phyloP scores from a whole-genome alignment of 2,329 filamentous ascomycete species.

The Exophiala mesophila region DNA sequence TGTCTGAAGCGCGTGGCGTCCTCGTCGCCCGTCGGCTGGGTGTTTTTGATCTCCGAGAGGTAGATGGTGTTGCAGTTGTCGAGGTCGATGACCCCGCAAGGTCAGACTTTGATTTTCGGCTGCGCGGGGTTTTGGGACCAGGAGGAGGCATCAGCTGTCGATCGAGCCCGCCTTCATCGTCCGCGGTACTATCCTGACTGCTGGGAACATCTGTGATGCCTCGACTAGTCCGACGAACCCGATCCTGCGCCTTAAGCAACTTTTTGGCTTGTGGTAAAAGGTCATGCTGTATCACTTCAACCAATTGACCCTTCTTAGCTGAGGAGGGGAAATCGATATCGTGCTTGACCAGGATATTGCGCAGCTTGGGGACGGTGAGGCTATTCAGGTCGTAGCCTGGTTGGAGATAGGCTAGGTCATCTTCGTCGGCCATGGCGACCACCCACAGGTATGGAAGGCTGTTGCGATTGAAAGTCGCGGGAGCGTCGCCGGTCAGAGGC shows the following conservation, averaged over 20 bases:
- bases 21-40: conserved; percentile 44
- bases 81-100: conserved; percentile 34
- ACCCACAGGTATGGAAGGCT: too few species aligned
- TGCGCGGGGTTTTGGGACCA: conserved; percentile 48
- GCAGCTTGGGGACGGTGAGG: conserved; percentile 81
- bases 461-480: too few species aligned
- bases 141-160: conserved; percentile 41
- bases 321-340: conserved; percentile 79
- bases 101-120: conserved; percentile 32
- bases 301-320: conserved; percentile 84
- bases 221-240: conserved; percentile 77
- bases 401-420: conserved; percentile 77
- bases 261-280: conserved; percentile 73
- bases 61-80: conserved; percentile 31
- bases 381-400: conserved; percentile 77
- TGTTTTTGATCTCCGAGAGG: conserved; percentile 51
- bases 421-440: conserved; percentile 38
- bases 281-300: conserved; percentile 75
- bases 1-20: conserved; percentile 52
- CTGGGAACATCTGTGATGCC: conserved; percentile 69
- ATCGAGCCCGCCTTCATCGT: conserved; percentile 56
- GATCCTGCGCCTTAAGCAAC: conserved; percentile 67
- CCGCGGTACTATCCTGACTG: conserved; percentile 60
- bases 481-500: too few species aligned
- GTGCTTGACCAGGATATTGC: conserved; percentile 86